Evolutionary conservation across 495 filamentous ascomycete species (phyloP).

Genomic region (Trichoderma virens): DNA sequence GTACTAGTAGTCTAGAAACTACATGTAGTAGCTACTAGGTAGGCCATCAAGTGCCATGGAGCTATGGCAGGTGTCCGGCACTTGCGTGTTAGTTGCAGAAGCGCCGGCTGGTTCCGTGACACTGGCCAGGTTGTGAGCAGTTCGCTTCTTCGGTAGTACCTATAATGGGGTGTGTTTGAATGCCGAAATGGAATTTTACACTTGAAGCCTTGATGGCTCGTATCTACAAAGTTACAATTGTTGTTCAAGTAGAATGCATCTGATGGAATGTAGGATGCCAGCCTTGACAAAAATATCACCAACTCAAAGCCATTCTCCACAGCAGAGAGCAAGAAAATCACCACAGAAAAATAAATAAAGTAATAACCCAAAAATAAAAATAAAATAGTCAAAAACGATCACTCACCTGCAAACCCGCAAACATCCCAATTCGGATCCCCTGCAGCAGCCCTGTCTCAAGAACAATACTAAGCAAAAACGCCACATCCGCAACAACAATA

Average conservation of each 20-base stretch:
- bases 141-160: background rate
- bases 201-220: too few species aligned
- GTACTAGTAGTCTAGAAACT: background rate
- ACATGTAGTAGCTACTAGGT: background rate
- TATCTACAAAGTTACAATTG: too few species aligned
- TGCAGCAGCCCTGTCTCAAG: background rate
- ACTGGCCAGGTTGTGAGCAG: background rate
- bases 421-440: background rate
- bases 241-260: too few species aligned
- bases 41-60: too few species aligned
- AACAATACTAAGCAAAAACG: conserved; percentile 9
- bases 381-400: background rate
- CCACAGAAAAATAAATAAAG: too few species aligned
- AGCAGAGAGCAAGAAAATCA: too few species aligned
- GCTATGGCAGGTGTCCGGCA: background rate
- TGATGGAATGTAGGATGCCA: too few species aligned
- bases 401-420: background rate
- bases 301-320: too few species aligned
- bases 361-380: too few species aligned
- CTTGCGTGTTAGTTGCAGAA: background rate
- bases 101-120: background rate
- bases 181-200: too few species aligned
- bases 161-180: too few species aligned
- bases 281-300: too few species aligned
- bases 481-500: conserved; percentile 4